Percentiles rank a stretch among this genome's conserved stretches.
These are phyloP conservation scores for Penicillium paradoxum DNA, from an alignment of 495 filamentous ascomycete genomes.

Conservation along the genomic window DNA sequence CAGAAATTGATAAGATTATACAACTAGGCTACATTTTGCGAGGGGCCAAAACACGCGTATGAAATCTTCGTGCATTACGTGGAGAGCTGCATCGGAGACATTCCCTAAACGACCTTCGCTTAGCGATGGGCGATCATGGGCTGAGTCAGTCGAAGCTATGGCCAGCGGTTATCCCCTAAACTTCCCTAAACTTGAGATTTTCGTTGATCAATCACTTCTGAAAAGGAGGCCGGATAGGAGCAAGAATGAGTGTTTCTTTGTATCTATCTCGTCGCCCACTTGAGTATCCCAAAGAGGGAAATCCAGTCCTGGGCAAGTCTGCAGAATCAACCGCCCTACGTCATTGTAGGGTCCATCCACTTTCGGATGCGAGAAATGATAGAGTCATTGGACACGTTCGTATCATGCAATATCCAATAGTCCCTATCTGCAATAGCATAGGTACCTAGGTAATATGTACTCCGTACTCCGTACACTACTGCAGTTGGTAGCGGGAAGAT, in stretches of 20 bases:
- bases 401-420: not conserved
- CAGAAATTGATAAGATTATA: no score
- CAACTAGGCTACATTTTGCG: no score
- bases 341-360: not conserved
- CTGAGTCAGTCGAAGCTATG: constrained; percentile 24
- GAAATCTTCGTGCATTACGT: not conserved
- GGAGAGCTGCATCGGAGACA: constrained; percentile 16
- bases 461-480: not conserved
- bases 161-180: constrained; percentile 23
- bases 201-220: constrained; percentile 18
- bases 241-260: no score
- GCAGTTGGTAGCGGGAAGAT: constrained; percentile 4
- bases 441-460: not conserved
- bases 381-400: not conserved
- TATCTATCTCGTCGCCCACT: no score
- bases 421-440: not conserved
- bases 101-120: constrained; percentile 16
- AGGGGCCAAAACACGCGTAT: constrained; percentile 2
- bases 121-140: constrained; percentile 11
- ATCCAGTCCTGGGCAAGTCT: no score
- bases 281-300: no score
- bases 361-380: not conserved
- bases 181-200: constrained; percentile 8
- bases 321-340: no score
- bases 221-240: constrained; percentile 22